Evolutionary conservation across 1,139 yeast genomes (phyloP).

Genomic region (Scheffersomyces insectosa): DNA sequence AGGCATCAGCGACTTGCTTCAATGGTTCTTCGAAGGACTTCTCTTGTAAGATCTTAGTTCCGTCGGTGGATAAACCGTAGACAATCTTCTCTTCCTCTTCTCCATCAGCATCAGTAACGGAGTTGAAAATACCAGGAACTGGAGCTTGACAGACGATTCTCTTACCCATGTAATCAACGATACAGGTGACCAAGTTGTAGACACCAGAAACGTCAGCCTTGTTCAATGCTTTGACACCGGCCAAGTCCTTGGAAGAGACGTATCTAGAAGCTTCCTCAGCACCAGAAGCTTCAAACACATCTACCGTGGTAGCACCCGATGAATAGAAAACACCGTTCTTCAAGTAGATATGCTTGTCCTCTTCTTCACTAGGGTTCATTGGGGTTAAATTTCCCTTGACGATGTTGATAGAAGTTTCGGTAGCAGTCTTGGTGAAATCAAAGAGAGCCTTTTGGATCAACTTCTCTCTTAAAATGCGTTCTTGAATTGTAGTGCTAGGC

Average conservation of each 20-base stretch:
- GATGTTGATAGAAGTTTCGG: conserved; percentile 76
- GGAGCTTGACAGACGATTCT: conserved; percentile 92
- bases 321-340: conserved; percentile 88
- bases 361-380: conserved; percentile 74
- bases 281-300: conserved; percentile 69
- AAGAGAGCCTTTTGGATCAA: conserved; percentile 68
- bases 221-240: conserved; percentile 69
- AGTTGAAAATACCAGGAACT: conserved; percentile 89
- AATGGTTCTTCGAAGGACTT: conserved; percentile 56
- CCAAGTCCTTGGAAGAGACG: conserved; percentile 76
- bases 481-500: conserved; percentile 56
- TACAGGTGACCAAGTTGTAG: conserved; percentile 71
- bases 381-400: conserved; percentile 73
- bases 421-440: conserved; percentile 77
- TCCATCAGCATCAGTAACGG: conserved; percentile 25
- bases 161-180: conserved; percentile 87
- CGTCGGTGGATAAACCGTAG: conserved; percentile 76
- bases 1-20: conserved; percentile 64
- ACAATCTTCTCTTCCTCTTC: conserved; percentile 51
- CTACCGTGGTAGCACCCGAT: conserved; percentile 54
- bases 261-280: conserved; percentile 88
- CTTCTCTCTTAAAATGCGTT: conserved; percentile 75
- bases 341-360: conserved; percentile 64
- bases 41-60: conserved; percentile 46
- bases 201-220: conserved; percentile 65